A percentile compares a stretch with the other conserved stretches of the same genome.
These are phyloP conservation scores for Endothia cerciana DNA, from an alignment of 2,329 filamentous ascomycete genomes.

Conservation along the genomic window DNA sequence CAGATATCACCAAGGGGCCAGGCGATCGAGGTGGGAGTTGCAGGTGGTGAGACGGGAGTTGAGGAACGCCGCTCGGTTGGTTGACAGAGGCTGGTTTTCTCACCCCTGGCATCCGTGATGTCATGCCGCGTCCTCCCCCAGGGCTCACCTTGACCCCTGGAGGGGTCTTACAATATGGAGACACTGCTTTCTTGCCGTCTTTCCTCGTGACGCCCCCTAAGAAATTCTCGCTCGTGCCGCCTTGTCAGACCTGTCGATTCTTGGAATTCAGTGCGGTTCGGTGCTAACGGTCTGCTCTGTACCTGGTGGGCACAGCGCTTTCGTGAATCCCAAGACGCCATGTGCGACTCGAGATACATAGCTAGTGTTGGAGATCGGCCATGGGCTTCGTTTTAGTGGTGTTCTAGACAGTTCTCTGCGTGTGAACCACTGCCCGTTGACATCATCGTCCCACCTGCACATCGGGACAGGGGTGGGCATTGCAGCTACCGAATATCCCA, in stretches of 20 bases:
- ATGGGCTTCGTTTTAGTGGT: background rate
- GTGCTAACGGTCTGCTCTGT: background rate
- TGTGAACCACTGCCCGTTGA: slow-evolving; percentile 5
- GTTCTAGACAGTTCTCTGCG: background rate
- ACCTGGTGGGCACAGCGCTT: background rate
- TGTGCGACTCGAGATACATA: background rate
- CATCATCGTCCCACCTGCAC: slow-evolving; percentile 15
- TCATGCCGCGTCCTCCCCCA: slow-evolving; percentile 17
- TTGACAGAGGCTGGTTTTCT: background rate
- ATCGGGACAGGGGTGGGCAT: too few relatives aligned
- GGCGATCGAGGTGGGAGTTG: background rate
- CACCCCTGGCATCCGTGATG: slow-evolving; percentile 13
- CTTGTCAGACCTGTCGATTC: background rate
- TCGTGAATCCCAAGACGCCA: background rate
- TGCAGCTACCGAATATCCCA: background rate
- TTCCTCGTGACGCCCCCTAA: too few relatives aligned
- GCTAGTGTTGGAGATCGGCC: background rate
- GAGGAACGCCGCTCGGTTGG: background rate
- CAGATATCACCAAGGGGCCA: background rate
- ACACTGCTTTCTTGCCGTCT: background rate
- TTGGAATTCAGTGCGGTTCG: background rate
- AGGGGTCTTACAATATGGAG: too few relatives aligned
- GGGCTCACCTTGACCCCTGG: too few relatives aligned
- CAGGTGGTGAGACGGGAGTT: background rate
- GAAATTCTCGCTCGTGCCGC: too few relatives aligned